phyloP scores from a whole-genome alignment of 164 flowering plant species.

The Kingdonia uniflora region DNA sequence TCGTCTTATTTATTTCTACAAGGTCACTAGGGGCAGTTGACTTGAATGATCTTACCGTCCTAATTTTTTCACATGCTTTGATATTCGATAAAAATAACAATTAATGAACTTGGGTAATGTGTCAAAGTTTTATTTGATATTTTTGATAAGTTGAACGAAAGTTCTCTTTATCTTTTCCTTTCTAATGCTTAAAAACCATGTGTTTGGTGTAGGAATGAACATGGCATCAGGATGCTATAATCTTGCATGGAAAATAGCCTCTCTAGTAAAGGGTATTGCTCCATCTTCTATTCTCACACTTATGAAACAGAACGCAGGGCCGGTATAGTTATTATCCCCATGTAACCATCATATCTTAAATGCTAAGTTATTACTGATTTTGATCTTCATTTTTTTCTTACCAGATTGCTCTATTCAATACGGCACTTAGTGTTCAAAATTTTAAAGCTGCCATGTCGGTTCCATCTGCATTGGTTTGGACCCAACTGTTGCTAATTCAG shows the following conservation, averaged over 20 bases:
- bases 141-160: too few relatives aligned
- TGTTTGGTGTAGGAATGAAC: conserved; percentile 68
- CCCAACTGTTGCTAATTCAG: conserved; percentile 79
- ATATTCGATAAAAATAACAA: too few relatives aligned
- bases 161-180: too few relatives aligned
- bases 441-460: conserved; percentile 93
- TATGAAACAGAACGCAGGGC: conserved; percentile 82
- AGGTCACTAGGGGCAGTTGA: too few relatives aligned
- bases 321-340: conserved; percentile 35
- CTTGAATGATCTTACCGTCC: too few relatives aligned
- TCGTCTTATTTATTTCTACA: too few relatives aligned
- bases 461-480: conserved; percentile 92
- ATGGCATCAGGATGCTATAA: conserved; percentile 99
- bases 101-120: too few relatives aligned
- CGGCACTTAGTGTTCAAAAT: conserved; percentile 75
- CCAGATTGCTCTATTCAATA: conserved; percentile 79
- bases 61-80: too few relatives aligned
- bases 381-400: background rate
- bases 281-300: conserved; percentile 58
- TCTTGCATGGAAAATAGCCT: conserved; percentile 95
- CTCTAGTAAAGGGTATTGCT: conserved; percentile 49
- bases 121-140: too few relatives aligned
- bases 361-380: background rate
- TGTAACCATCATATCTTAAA: conserved; percentile 2
- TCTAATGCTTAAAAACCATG: background rate